Evolutionary conservation across 305 asterid genomes (phyloP).

Genomic region (Fraxinus latifolia): DNA sequence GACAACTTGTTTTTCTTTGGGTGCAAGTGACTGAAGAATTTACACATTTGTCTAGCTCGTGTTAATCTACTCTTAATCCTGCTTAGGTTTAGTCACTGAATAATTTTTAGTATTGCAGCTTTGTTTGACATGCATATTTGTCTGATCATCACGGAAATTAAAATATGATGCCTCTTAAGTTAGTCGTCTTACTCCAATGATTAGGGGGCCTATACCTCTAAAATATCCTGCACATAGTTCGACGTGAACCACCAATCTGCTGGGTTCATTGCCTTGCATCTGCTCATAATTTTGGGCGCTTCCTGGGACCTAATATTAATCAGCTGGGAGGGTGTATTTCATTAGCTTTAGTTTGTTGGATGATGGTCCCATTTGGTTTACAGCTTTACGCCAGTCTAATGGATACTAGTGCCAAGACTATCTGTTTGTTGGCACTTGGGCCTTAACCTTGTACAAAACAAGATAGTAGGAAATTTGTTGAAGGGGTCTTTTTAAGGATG

Average conservation of each 20-base stretch:
- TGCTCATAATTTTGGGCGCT: background rate
- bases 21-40: slow-evolving; percentile 3
- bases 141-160: background rate
- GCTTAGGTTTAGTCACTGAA: background rate
- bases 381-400: background rate
- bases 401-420: background rate
- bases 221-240: background rate
- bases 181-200: slow-evolving; percentile 1
- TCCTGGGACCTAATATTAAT: background rate
- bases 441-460: background rate
- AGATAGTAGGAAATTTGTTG: background rate
- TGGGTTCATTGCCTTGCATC: background rate
- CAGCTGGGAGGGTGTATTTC: slow-evolving; percentile 10
- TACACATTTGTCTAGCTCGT: background rate
- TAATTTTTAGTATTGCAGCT: background rate
- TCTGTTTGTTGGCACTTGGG: background rate
- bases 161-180: background rate
- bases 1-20: background rate
- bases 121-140: background rate
- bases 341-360: background rate
- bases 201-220: background rate
- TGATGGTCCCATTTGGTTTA: slow-evolving; percentile 6
- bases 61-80: background rate
- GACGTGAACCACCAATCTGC: slow-evolving; percentile 9
- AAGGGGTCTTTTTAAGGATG: background rate